Conservation (phyloP, 495 filamentous ascomycete genomes). For the Geopyxis carbonaria region DNA sequence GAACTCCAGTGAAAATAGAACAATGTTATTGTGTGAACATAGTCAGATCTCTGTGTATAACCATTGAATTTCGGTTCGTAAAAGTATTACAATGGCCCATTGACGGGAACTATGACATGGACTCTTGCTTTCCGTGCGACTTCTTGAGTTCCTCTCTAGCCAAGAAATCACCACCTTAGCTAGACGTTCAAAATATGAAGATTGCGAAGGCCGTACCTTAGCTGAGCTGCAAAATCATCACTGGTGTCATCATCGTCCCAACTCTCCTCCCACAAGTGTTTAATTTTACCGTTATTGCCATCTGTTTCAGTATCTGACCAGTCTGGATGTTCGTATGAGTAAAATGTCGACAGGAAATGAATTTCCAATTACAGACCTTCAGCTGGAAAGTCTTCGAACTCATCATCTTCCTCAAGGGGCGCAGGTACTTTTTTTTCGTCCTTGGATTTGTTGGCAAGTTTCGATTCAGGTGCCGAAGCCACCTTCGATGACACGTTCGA, state of each 20-base stretch:
- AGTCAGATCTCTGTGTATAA: no score
- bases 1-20: no score
- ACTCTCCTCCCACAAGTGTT: conserved; percentile 96
- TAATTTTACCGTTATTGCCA: conserved; percentile 30
- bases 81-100: not conserved
- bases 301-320: conserved; percentile 25
- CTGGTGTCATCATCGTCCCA: conserved; percentile 98
- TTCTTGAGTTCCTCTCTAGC: conserved; percentile 89
- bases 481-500: no score
- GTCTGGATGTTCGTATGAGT: conserved; percentile 7
- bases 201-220: conserved; percentile 45
- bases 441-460: no score
- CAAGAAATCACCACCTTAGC: conserved; percentile 7
- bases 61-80: conserved; percentile 1
- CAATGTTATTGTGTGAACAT: no score
- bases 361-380: conserved; percentile 47
- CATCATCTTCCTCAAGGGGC: conserved; percentile 87
- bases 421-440: no score
- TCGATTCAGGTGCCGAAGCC: no score
- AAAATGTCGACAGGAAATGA: no score
- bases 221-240: conserved; percentile 88
- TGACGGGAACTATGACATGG: conserved; percentile 7
- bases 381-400: conserved; percentile 97
- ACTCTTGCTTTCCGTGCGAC: conserved; percentile 25
- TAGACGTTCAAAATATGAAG: not conserved